Evolutionary conservation across 495 filamentous ascomycete genomes (phyloP).

Genomic region (Xanthoparmelia taractica): DNA sequence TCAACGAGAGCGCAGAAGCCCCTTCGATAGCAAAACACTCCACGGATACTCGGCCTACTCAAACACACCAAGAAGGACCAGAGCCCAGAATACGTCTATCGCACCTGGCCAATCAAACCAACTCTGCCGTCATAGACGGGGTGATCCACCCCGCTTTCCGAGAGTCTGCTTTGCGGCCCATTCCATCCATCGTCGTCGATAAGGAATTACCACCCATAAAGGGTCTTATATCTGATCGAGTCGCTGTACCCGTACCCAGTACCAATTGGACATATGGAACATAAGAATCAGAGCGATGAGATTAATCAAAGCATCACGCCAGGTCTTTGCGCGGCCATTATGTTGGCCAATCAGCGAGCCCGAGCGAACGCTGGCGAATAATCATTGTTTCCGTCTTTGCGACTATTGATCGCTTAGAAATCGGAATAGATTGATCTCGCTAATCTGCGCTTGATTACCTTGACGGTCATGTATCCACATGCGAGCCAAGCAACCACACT

Average conservation of each 20-base stretch:
- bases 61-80: background rate
- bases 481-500: constrained; percentile 3
- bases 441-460: constrained; percentile 7
- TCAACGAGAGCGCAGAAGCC: constrained; percentile 17
- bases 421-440: background rate
- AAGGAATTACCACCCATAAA: background rate
- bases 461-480: constrained; percentile 6
- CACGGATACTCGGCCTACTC: background rate
- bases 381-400: background rate
- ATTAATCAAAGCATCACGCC: background rate
- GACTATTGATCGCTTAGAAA: background rate
- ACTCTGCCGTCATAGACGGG: constrained; percentile 15
- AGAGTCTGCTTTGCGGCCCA: constrained; percentile 8
- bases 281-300: background rate
- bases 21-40: constrained; percentile 19
- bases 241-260: constrained; percentile 11
- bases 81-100: background rate
- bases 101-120: background rate
- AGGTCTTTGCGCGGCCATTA: background rate
- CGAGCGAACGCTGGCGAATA: background rate
- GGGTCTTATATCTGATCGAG: background rate
- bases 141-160: constrained; percentile 19
- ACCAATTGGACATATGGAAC: constrained; percentile 21
- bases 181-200: constrained; percentile 6
- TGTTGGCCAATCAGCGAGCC: background rate